Evolutionary conservation across 805 yeast genomes (phyloP).

Genomic region (Lipomyces orientalis): DNA sequence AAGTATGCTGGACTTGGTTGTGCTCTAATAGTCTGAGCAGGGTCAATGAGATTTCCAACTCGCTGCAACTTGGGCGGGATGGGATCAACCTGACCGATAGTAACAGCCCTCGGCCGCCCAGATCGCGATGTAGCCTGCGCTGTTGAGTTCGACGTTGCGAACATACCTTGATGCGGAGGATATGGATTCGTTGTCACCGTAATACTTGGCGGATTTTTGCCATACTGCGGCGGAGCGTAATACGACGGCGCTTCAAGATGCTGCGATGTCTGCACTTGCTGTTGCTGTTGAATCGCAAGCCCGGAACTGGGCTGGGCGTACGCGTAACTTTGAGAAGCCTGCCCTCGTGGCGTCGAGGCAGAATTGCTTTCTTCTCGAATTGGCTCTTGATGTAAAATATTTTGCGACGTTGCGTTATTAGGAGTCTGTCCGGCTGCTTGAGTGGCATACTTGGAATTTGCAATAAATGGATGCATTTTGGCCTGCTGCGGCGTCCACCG

Average conservation of each 20-base stretch:
- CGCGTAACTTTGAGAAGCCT: background rate
- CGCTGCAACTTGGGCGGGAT: slow-evolving; percentile 51
- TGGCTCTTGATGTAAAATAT: background rate
- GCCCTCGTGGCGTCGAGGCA: slow-evolving; percentile 19
- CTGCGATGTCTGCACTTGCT: slow-evolving; percentile 11
- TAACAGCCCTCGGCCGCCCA: slow-evolving; percentile 48
- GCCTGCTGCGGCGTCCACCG: slow-evolving; percentile 99
- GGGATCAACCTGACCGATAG: slow-evolving; percentile 48
- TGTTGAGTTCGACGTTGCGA: slow-evolving; percentile 5
- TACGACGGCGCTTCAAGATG: slow-evolving; percentile 5
- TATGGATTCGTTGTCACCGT: slow-evolving; percentile 28
- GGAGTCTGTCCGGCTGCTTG: slow-evolving; percentile 2
- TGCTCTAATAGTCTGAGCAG: slow-evolving; percentile 47
- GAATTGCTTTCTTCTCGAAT: background rate
- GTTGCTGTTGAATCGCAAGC: slow-evolving; percentile 21
- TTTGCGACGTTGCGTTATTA: background rate
- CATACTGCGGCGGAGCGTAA: slow-evolving; percentile 18
- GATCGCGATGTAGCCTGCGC: slow-evolving; percentile 23
- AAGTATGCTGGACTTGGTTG: slow-evolving; percentile 51
- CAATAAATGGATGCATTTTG: slow-evolving; percentile 84
- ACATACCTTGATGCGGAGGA: slow-evolving; percentile 26
- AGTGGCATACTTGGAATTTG: slow-evolving; percentile 55
- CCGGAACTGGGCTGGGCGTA: slow-evolving; percentile 10
- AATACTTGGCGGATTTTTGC: background rate
- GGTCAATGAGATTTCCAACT: slow-evolving; percentile 50